phyloP scores from a whole-genome alignment of 2,329 filamentous ascomycete species.

The Macrophomina pseudophaseolina region DNA sequence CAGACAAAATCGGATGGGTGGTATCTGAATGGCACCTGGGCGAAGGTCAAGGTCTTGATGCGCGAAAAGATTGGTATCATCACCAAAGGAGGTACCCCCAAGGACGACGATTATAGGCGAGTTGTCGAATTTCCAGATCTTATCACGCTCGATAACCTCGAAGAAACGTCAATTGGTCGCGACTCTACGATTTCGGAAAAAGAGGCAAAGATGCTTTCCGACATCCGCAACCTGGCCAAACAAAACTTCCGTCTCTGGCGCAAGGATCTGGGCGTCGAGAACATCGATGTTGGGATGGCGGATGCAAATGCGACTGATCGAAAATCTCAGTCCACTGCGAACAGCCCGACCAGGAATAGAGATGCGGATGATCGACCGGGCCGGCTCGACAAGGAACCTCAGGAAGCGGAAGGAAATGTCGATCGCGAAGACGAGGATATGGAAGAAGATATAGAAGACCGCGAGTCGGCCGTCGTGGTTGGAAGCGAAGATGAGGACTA shows the following conservation, averaged over 20 bases:
- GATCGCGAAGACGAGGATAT: slow-evolving; percentile 25
- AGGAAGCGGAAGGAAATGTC: slow-evolving; percentile 31
- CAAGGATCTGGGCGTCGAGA: background rate
- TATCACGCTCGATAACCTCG: slow-evolving; percentile 36
- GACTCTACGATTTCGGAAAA: background rate
- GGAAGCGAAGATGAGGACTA: slow-evolving; percentile 17
- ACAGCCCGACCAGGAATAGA: slow-evolving; percentile 41
- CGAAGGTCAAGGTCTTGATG: slow-evolving; percentile 86
- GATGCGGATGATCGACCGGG: slow-evolving; percentile 28
- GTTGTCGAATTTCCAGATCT: slow-evolving; percentile 46
- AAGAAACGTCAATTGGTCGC: slow-evolving; percentile 30
- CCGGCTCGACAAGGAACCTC: slow-evolving; percentile 22
- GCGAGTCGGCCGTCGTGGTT: background rate
- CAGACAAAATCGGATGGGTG: slow-evolving; percentile 68
- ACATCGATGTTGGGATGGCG: background rate
- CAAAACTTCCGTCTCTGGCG: slow-evolving; percentile 12
- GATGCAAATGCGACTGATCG: background rate
- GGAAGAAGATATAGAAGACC: slow-evolving; percentile 29
- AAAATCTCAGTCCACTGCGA: slow-evolving; percentile 25
- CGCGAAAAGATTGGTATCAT: slow-evolving; percentile 77
- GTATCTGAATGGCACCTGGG: slow-evolving; percentile 81
- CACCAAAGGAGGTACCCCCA: slow-evolving; percentile 45
- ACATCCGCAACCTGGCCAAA: slow-evolving; percentile 25
- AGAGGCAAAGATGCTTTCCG: slow-evolving; percentile 13
- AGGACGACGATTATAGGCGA: slow-evolving; percentile 43